Base-by-base conservation (phyloP, 2,329 filamentous ascomycete genomes). In the Phoma sp. region DNA sequence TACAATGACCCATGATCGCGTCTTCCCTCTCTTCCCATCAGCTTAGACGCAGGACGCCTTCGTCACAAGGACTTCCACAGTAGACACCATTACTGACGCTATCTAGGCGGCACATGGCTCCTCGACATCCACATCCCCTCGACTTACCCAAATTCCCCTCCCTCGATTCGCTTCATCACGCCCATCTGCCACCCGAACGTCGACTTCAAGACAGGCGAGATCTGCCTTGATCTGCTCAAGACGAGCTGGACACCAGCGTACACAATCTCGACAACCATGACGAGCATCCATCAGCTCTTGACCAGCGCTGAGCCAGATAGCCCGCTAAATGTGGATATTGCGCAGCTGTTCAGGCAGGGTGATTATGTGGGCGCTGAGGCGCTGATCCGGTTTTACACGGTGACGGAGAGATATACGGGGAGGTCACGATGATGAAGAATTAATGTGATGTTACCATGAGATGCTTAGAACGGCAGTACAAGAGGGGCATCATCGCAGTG, bases 141-240 rank as follows among this genome's bases (percentile, higher is more conserved):
- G 0, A 85, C 83, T 33, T 98, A 99, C 77, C 95, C 95, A 3
- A 82, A 90, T 52, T 77, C 84, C 1, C 89, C 95, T 1, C 95
- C 95, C 1, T 83, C 80, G 33, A 88, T 99, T 62, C 81, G 78
- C 53, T 99, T 99, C 79, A 78, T 82, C n/a, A 99, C 71, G 7
- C 70, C 70, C 55, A 73, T 72, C 64, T 73, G 68, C 62, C 73
- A 74, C 52, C 68, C 71, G 1, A 80, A 81, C 46, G 80, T 59
- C 66, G 71, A 74, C 50, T 74, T 74, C 65, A 67, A 82, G 64
- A 92, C 86, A 2, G 95, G 95, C 64, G 93, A 97, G 77, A 95
- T 99, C 71, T 99, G 95, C 75, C 85, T 98, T 23, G 95, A 97
- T 71, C 83, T 98, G 58, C 82, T 99, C 43, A 86, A 84, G 56